A percentile compares a stretch with the other conserved stretches of the same genome.
These are phyloP conservation scores for Monilinia laxa DNA, from an alignment of 2,329 filamentous ascomycete genomes.

Conservation along the genomic window DNA sequence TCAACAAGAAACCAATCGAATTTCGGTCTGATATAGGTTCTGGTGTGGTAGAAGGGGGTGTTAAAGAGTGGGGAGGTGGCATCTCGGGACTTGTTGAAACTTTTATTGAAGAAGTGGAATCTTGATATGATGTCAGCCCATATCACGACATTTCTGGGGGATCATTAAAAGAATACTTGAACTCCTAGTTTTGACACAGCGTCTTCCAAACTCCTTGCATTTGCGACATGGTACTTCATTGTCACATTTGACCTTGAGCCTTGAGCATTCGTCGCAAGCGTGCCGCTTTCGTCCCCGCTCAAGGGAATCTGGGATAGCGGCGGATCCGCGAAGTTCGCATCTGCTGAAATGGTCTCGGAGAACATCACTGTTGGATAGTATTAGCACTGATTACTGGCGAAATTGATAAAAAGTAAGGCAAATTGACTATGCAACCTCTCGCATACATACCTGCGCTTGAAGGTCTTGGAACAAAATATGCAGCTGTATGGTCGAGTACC, in stretches of 20 bases:
- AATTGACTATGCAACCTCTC: not conserved
- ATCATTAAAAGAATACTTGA: conserved; percentile 24
- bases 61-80: conserved; percentile 20
- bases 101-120: conserved; percentile 13
- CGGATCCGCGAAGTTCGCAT: conserved; percentile 37
- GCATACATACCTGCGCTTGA: conserved; percentile 39
- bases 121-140: conserved; percentile 16
- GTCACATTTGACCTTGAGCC: conserved; percentile 41
- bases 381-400: not conserved
- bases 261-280: conserved; percentile 40
- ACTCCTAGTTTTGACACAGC: conserved; percentile 36
- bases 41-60: conserved; percentile 30
- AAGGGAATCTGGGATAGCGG: conserved; percentile 38
- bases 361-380: conserved; percentile 36
- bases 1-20: conserved; percentile 40
- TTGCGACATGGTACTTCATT: conserved; percentile 39
- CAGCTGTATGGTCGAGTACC: conserved; percentile 39
- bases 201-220: conserved; percentile 39
- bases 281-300: conserved; percentile 41
- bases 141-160: conserved; percentile 6
- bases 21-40: conserved; percentile 38
- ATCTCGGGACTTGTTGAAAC: conserved; percentile 34
- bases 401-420: not conserved
- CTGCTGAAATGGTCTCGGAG: conserved; percentile 41
- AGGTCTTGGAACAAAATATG: conserved; percentile 41